phyloP scores from a whole-genome alignment of 176 grass and related monocot species.

The Eleusine coracana region DNA sequence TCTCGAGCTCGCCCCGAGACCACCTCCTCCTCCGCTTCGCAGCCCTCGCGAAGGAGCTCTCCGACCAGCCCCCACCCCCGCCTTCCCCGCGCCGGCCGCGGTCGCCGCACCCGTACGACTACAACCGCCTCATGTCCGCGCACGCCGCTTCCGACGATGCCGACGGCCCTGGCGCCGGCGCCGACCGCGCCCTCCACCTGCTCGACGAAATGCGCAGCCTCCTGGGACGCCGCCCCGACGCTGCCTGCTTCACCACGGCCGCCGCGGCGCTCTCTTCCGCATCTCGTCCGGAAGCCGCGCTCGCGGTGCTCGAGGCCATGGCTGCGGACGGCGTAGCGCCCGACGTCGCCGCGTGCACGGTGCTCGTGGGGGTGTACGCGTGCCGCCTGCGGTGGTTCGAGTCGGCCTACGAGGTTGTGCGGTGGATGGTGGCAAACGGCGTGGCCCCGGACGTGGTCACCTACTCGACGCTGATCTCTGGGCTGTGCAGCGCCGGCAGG shows the following conservation, averaged over 20 bases:
- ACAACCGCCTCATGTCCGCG: constrained; percentile 76
- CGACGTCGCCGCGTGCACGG: constrained; percentile 63
- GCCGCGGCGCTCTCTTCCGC: constrained; percentile 52
- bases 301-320: constrained; percentile 67
- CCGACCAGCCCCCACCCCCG: constrained; percentile 25
- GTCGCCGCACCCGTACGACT: constrained; percentile 79
- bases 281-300: constrained; percentile 38
- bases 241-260: constrained; percentile 77
- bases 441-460: constrained; percentile 73
- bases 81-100: constrained; percentile 46
- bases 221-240: constrained; percentile 57
- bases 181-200: constrained; percentile 65
- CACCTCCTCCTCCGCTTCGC: constrained; percentile 60
- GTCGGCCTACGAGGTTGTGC: constrained; percentile 67
- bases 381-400: constrained; percentile 59
- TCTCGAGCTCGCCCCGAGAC: constrained; percentile 34
- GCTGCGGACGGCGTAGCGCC: constrained; percentile 42
- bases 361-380: constrained; percentile 76
- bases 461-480: constrained; percentile 77
- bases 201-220: constrained; percentile 83
- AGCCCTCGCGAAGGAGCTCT: constrained; percentile 67
- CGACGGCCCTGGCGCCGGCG: not conserved
- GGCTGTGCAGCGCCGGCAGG: constrained; percentile 65
- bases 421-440: constrained; percentile 55
- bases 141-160: constrained; percentile 1